phyloP scores from a whole-genome alignment of 2,329 filamentous ascomycete genomes.

The Cladorrhinum sp. region DNA sequence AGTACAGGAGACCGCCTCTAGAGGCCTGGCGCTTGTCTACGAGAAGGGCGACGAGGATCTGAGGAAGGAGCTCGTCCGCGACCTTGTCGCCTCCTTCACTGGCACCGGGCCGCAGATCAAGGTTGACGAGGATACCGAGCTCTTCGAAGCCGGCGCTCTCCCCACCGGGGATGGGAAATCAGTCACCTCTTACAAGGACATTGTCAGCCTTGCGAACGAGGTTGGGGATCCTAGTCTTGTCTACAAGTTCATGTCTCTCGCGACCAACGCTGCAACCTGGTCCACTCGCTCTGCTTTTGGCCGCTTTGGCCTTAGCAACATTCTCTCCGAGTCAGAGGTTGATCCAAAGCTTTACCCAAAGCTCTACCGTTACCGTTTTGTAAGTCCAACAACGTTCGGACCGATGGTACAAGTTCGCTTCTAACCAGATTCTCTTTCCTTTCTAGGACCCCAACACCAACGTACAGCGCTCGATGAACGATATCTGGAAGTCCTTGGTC shows the following conservation, averaged over 20 bases:
- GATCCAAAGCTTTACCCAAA: constrained; percentile 96
- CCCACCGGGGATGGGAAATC: constrained; percentile 87
- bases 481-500: constrained; percentile 95
- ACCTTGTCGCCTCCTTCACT: constrained; percentile 86
- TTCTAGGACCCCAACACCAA: constrained; percentile 77
- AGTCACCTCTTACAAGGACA: constrained; percentile 95
- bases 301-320: constrained; percentile 85
- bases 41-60: constrained; percentile 81
- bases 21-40: constrained; percentile 88
- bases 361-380: constrained; percentile 85
- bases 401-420: background rate
- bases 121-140: constrained; percentile 84
- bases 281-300: constrained; percentile 95
- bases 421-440: background rate
- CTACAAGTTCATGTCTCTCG: constrained; percentile 97
- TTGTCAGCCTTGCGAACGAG: constrained; percentile 91
- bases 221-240: constrained; percentile 95
- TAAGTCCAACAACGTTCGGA: background rate
- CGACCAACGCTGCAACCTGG: constrained; percentile 95
- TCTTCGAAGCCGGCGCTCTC: constrained; percentile 87
- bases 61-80: constrained; percentile 78
- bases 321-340: constrained; percentile 81
- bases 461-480: constrained; percentile 92
- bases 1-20: constrained; percentile 90
- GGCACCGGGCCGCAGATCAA: constrained; percentile 72